Conservation (phyloP, 352 stramenopile genomes). For the Phytopythium vexans region DNA sequence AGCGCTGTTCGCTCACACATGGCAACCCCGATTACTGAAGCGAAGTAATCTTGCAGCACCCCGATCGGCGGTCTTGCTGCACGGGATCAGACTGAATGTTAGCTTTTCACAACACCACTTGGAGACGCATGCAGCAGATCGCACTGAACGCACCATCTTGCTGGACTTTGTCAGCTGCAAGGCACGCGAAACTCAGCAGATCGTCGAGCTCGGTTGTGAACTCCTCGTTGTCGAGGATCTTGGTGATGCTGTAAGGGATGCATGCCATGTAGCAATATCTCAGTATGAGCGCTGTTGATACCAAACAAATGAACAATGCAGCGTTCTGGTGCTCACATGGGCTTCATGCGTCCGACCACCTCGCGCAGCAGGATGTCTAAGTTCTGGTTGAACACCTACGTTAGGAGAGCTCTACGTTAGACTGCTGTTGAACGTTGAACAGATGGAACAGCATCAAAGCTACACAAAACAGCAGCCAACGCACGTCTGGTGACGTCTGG, state of each 20-base stretch:
- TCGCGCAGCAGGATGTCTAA: slow-evolving; percentile 55
- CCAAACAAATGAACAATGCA: neutral
- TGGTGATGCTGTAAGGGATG: slow-evolving; percentile 33
- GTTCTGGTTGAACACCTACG: slow-evolving; percentile 49
- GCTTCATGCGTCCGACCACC: slow-evolving; percentile 16
- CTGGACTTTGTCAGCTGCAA: slow-evolving; percentile 37
- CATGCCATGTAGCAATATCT: neutral
- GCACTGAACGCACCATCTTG: slow-evolving; percentile 36
- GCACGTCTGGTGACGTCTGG: slow-evolving; percentile 28
- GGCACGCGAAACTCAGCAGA: slow-evolving; percentile 40
- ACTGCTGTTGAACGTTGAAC: neutral
- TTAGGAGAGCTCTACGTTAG: neutral
- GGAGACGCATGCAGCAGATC: neutral
- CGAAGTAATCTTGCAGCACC: slow-evolving; percentile 52
- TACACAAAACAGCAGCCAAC: neutral
- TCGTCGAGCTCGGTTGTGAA: slow-evolving; percentile 33
- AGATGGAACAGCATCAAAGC: neutral
- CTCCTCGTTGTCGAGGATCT: slow-evolving; percentile 33
- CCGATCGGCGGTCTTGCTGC: slow-evolving; percentile 34
- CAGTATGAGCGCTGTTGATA: too few relatives aligned
- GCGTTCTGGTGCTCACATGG: neutral
- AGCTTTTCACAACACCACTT: neutral
- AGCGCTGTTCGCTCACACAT: slow-evolving; percentile 75
- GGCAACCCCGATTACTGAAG: slow-evolving; percentile 23
- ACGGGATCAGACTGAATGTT: neutral